Evolutionary conservation across 176 grass and related monocot species (phyloP).

Genomic region (Musa troglodytarum): DNA sequence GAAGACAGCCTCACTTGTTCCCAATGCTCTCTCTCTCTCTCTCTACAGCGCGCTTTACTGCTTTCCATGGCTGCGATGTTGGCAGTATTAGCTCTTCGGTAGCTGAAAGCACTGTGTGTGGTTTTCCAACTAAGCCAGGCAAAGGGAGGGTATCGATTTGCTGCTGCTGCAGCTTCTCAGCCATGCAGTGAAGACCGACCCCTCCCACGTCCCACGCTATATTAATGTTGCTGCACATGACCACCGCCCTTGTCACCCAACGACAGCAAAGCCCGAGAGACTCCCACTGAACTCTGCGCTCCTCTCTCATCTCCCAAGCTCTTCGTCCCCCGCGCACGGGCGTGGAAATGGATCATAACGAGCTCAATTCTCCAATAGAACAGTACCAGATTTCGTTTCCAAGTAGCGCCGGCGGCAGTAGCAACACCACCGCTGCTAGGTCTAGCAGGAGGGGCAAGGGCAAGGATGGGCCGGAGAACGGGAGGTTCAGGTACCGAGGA

Average conservation of each 20-base stretch:
- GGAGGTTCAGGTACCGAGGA: constrained; percentile 10
- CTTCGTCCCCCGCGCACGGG: constrained; percentile 23
- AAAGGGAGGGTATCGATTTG: neutral
- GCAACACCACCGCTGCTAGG: neutral
- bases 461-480: constrained; percentile 11
- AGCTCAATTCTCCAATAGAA: neutral
- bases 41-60: too few species aligned
- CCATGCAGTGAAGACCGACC: neutral
- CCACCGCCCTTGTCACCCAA: constrained; percentile 85
- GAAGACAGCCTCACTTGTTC: too few species aligned
- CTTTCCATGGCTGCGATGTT: too few species aligned
- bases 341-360: neutral
- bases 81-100: too few species aligned
- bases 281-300: neutral
- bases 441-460: neutral
- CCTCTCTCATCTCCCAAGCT: neutral
- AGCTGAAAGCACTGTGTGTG: too few species aligned
- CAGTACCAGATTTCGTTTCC: neutral
- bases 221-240: constrained; percentile 30
- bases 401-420: neutral
- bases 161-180: neutral
- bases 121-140: too few species aligned
- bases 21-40: too few species aligned
- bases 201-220: neutral
- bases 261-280: constrained; percentile 6